phyloP scores from a whole-genome alignment of 805 yeast genomes.

The Clavispora fructus region DNA sequence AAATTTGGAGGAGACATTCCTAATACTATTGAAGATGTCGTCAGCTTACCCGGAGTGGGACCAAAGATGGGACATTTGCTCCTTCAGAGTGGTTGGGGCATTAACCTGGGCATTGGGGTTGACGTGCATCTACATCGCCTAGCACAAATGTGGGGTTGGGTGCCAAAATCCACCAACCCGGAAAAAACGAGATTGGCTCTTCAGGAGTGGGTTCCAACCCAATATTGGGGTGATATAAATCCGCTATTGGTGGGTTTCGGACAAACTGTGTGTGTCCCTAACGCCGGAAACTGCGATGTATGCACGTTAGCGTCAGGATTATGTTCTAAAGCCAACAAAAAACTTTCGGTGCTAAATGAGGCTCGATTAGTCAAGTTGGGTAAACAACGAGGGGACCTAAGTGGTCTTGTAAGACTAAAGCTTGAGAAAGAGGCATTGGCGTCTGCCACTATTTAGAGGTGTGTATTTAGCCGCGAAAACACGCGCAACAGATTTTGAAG shows the following conservation, averaged over 20 bases:
- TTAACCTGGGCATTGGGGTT: conserved; percentile 82
- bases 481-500: not conserved
- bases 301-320: conserved; percentile 55
- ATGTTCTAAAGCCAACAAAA: conserved; percentile 55
- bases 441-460: not conserved
- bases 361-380: conserved; percentile 23
- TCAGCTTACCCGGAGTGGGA: conserved; percentile 83
- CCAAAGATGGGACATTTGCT: conserved; percentile 90
- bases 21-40: conserved; percentile 55
- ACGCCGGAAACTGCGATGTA: conserved; percentile 63
- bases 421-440: not conserved
- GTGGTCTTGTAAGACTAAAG: not conserved
- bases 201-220: conserved; percentile 68
- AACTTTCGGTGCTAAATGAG: conserved; percentile 29
- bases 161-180: conserved; percentile 52
- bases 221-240: conserved; percentile 79
- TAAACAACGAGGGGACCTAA: conserved; percentile 30
- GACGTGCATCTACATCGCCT: conserved; percentile 86
- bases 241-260: conserved; percentile 92
- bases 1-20: conserved; percentile 69
- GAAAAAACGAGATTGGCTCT: conserved; percentile 67
- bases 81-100: conserved; percentile 76
- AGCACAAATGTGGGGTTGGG: conserved; percentile 81
- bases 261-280: conserved; percentile 76
- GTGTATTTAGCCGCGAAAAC: not conserved